These are phyloP conservation scores for Globisporangium spinosum DNA, from an alignment of 352 stramenopile species.

Conservation along the genomic window DNA sequence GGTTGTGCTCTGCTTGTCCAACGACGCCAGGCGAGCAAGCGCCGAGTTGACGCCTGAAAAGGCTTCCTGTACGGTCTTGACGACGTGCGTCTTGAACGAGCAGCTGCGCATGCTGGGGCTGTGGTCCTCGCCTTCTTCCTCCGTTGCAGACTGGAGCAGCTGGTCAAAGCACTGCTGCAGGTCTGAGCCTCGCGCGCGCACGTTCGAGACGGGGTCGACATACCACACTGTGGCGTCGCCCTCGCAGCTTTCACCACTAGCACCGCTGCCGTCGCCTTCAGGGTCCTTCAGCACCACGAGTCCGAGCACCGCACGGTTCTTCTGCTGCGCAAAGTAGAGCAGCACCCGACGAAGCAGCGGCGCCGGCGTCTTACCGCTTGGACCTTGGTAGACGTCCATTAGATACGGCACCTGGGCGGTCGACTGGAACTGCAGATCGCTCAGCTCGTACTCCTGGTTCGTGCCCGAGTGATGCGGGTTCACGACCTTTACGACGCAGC, in stretches of 20 bases:
- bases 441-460: conserved; percentile 58
- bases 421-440: conserved; percentile 71
- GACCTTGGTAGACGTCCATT: conserved; percentile 29
- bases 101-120: conserved; percentile 40
- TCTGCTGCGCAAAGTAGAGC: conserved; percentile 71
- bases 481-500: conserved; percentile 75
- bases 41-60: conserved; percentile 86
- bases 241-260: conserved; percentile 18
- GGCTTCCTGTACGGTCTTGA: conserved; percentile 72
- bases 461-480: conserved; percentile 40
- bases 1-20: conserved; percentile 63
- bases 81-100: conserved; percentile 64
- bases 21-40: conserved; percentile 74
- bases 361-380: conserved; percentile 10
- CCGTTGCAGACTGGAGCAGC: conserved; percentile 29
- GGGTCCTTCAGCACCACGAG: conserved; percentile 45
- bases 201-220: conserved; percentile 60
- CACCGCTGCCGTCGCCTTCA: conserved; percentile 22
- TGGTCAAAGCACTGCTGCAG: conserved; percentile 56
- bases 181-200: conserved; percentile 44
- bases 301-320: conserved; percentile 53
- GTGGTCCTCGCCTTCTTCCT: conserved; percentile 25
- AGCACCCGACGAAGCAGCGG: conserved; percentile 48
- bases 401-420: conserved; percentile 64
- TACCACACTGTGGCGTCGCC: conserved; percentile 64